Evolutionary conservation across 2,329 filamentous ascomycete genomes (phyloP).

Genomic region (Sordariomycetes sp.): DNA sequence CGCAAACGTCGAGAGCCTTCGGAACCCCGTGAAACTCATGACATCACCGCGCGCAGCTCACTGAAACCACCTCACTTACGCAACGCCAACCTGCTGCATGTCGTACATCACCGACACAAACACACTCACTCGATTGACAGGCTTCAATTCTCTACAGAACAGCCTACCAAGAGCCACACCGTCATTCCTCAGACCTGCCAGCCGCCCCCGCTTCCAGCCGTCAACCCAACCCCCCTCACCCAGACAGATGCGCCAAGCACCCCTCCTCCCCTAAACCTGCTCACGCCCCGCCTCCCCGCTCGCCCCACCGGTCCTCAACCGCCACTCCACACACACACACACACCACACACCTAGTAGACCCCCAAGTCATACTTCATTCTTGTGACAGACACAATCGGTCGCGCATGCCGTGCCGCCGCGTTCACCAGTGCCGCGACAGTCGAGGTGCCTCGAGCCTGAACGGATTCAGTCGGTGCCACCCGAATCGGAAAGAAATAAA

Average conservation of each 20-base stretch:
- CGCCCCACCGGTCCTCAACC: neutral
- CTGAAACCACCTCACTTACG: neutral
- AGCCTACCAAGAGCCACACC: neutral
- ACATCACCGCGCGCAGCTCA: no score
- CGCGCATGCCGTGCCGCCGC: neutral
- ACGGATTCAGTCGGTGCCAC: neutral
- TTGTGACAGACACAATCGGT: neutral
- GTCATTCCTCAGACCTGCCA: neutral
- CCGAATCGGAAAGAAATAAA: neutral
- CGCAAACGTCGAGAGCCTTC: no score
- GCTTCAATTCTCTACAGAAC: neutral
- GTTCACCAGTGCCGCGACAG: neutral
- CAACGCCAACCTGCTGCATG: neutral
- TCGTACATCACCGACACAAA: neutral
- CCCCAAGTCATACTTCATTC: neutral
- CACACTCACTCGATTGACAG: neutral
- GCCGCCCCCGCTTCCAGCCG: no score
- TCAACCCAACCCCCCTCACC: neutral
- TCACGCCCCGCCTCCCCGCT: neutral
- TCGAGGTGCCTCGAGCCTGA: neutral
- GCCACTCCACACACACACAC: neutral
- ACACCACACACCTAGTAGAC: neutral
- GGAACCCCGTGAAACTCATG: no score
- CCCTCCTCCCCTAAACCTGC: neutral
- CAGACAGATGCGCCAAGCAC: neutral